Evolutionary conservation across 768 basidiomycete genomes (phyloP), one percentile per base, ranked within the genome.

Genomic region (Pulveroboletus sp.): DNA sequence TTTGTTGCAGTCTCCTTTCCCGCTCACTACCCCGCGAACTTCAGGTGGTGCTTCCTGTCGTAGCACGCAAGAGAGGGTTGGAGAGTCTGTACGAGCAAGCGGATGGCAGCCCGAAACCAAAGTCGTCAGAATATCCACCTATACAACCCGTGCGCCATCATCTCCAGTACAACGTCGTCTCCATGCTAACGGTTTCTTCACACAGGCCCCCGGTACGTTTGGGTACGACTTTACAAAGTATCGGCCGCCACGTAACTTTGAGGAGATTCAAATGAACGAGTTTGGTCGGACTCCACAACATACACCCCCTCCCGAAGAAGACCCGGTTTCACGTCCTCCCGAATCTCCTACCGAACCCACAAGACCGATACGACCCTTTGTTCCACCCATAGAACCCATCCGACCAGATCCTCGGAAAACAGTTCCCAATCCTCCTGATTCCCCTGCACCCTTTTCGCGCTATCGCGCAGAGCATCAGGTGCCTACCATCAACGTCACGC

Each of bases 21-120:
- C 47, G 6, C 57, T 51, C 45, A 42, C 45, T 42, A 20, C 17
- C 29, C 24, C n/a, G 35, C 49, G 17, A 22, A 38, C 45, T 36
- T 4, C 55, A 90, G 88, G 88, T 91, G 32, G 85, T 93, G 2
- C 71, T 92, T 12, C 90, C 90, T 22, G 88, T 86, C 6, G 88
- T 93, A 12, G 89, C 89, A 8, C 77, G 87, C 49, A 89, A 91
- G 72, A 86, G 81, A 60, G 89, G 89, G 8, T 63, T 93, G 40
- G 81, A 87, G 49, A 80, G 76, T 34, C 76, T 82, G 50, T 89
- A 86, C 60, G 77, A 83, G 53, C 76, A 77, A 38, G 83, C 77
- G 9, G 79, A 82, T 60, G 89, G 89, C n/a, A 82, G 79, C 56
- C 77, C 82, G 19, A 75, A 76, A 58, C 76, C 78, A 26, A 80